A percentile compares a stretch with the other conserved stretches of the same genome.
Conservation (phyloP, 371 early-diverging fungal genomes). For the Polyrhizophydium stewartii region DNA sequence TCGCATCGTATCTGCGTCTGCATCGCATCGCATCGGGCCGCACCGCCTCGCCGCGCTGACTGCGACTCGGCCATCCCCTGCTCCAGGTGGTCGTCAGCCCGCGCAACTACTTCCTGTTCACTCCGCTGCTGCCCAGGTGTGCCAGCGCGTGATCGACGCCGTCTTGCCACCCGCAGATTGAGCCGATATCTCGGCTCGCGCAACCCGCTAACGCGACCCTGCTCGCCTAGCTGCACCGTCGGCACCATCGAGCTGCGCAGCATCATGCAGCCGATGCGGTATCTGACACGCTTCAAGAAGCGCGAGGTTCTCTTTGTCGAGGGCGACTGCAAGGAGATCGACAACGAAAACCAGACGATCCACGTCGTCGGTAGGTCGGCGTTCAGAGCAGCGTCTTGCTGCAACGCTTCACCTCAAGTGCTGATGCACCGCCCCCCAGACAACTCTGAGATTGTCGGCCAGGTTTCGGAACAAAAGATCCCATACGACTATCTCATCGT, state of each 20-base stretch:
- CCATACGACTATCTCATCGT: conserved; percentile 86
- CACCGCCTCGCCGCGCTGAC: too few relatives aligned
- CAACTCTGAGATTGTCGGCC: conserved; percentile 66
- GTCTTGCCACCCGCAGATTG: too few relatives aligned
- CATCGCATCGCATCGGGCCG: neutral
- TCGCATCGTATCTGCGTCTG: neutral
- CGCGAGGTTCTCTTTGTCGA: conserved; percentile 80
- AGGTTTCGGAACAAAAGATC: conserved; percentile 53
- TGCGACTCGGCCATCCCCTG: neutral
- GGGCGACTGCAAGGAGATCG: conserved; percentile 81
- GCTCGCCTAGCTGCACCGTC: conserved; percentile 55
- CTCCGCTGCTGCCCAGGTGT: conserved; percentile 77
- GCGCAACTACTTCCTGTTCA: conserved; percentile 91
- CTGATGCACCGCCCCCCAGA: too few relatives aligned
- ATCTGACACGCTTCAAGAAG: conserved; percentile 78
- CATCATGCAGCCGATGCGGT: conserved; percentile 83
- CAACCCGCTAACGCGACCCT: too few relatives aligned
- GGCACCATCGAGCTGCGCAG: conserved; percentile 82
- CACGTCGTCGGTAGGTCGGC: conserved; percentile 48
- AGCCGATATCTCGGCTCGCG: neutral
- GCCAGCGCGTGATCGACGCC: too few relatives aligned
- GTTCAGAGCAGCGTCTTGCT: neutral
- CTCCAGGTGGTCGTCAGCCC: conserved; percentile 69
- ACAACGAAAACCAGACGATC: conserved; percentile 68
- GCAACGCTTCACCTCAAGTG: too few relatives aligned